Conservation (phyloP, 2,329 filamentous ascomycete species). For the Colletotrichum caudatum region DNA sequence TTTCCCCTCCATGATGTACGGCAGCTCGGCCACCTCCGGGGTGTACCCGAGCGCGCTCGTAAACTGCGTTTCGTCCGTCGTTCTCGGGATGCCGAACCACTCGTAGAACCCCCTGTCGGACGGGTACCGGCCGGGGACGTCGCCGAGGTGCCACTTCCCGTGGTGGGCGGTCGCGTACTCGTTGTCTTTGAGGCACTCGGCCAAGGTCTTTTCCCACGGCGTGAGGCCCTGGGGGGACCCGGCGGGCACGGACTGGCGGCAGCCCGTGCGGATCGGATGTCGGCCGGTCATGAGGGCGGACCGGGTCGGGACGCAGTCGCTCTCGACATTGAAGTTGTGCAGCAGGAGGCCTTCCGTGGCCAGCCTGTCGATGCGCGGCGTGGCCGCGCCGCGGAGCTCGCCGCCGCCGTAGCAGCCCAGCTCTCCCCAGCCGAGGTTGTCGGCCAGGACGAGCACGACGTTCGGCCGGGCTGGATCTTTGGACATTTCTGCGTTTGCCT, state of each 20-base stretch:
- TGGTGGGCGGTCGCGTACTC: conserved; percentile 50
- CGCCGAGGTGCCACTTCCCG: conserved; percentile 53
- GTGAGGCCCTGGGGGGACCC: conserved; percentile 51
- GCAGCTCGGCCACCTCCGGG: conserved; percentile 50
- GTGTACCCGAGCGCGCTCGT: conserved; percentile 50
- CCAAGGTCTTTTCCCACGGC: conserved; percentile 49
- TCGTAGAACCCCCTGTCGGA: conserved; percentile 53
- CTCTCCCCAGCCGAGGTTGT: conserved; percentile 54
- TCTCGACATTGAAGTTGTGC: conserved; percentile 55
- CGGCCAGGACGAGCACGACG: conserved; percentile 51
- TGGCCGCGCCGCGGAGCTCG: conserved; percentile 49
- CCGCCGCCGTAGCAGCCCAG: conserved; percentile 52
- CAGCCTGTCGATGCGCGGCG: conserved; percentile 50
- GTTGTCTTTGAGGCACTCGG: conserved; percentile 47
- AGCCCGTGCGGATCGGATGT: conserved; percentile 52
- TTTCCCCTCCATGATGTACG: conserved; percentile 51
- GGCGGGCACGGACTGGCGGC: conserved; percentile 50
- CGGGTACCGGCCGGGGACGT: conserved; percentile 51
- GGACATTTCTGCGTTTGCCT: conserved; percentile 39
- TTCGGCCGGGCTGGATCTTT: conserved; percentile 46
- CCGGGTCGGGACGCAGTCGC: conserved; percentile 52
- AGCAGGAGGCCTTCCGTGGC: conserved; percentile 49
- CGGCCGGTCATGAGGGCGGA: conserved; percentile 53
- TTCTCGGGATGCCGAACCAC: conserved; percentile 53
- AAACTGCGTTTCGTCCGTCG: conserved; percentile 53